Conservation (phyloP, 23 red algal species). For the Gracilaria caudata region DNA sequence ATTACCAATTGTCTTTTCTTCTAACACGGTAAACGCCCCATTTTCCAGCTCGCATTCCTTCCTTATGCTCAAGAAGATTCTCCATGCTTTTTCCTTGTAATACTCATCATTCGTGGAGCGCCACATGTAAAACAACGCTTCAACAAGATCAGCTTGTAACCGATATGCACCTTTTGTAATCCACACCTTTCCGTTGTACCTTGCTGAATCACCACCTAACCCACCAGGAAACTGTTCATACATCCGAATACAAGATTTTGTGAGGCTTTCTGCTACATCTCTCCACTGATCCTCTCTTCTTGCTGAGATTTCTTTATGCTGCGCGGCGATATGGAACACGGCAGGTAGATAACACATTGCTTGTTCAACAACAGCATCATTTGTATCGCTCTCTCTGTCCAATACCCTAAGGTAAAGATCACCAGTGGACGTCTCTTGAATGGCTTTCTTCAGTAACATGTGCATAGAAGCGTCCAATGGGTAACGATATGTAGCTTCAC, state of each 20-base stretch:
- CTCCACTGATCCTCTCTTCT: constrained; percentile 57
- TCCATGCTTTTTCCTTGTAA: constrained; percentile 60
- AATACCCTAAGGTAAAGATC: constrained; percentile 35
- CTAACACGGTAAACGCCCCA: constrained; percentile 40
- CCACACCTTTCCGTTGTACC: constrained; percentile 44
- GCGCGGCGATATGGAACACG: constrained; percentile 52
- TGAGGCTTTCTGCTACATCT: constrained; percentile 57
- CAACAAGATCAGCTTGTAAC: constrained; percentile 68
- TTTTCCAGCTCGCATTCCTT: constrained; percentile 40
- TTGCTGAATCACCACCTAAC: constrained; percentile 65
- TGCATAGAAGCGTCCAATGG: constrained; percentile 61
- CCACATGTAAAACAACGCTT: constrained; percentile 87
- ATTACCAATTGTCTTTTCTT: constrained; percentile 46
- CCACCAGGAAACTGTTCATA: constrained; percentile 64
- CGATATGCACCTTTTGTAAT: constrained; percentile 54
- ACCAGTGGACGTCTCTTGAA: constrained; percentile 31
- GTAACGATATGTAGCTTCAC: constrained; percentile 51
- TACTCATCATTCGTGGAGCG: constrained; percentile 51
- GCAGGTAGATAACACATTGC: constrained; percentile 75
- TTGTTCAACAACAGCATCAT: constrained; percentile 34
- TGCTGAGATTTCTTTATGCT: constrained; percentile 39
- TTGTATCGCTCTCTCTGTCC: not conserved
- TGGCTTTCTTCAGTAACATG: constrained; percentile 45
- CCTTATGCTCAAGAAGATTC: constrained; percentile 42
- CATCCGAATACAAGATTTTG: constrained; percentile 79